Base-by-base conservation (phyloP, 1,284 basidiomycete species). In the Hymenochaete sp. region DNA sequence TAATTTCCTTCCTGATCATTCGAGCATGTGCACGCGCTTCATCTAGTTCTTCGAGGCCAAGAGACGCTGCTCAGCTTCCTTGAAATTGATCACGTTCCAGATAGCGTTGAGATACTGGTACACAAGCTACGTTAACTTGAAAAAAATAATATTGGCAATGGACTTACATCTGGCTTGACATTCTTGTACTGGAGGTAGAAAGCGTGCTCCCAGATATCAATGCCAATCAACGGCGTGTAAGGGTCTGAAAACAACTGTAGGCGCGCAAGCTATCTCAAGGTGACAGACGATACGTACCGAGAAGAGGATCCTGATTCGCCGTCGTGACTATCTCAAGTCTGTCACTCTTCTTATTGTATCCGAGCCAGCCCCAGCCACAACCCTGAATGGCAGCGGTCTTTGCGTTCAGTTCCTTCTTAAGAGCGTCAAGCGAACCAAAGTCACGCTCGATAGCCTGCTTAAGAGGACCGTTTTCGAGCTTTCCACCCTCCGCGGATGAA, bases 351-450 rank as follows among this genome's bases (percentile, higher is more conserved):
- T 74, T 57, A 65, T 86, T 86, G 63, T 78, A 87, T 32, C 86
- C 89, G 50, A 98, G 75, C 95, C 95, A 98, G 42, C 92, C 93
- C 96, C 95, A 98, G 16, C 95, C 96, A 53, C 88, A 93, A 38
- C 95, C 96, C 68, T 99, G 95, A 55, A 99, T 86, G 45, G 75
- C 91, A 37, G 87, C 88, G n/a, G 95, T 93, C 54, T 76, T 77
- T 22, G 90, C 64, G 67, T 93, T 97, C 64, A 98, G 77, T 54
- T 76, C 75, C 52, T 85, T 83, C 62, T 78, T 81, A 64, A 86
- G 69, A 53, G 67, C 68, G 45, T 85, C 82, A 48, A 97, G 66
- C 10, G 81, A 81, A 44, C 92, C 93, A 64, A 93, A 98, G 57
- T 86, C 82, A 47, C 76, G 72, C 55, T 85, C 72, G 62, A 98